phyloP scores from a whole-genome alignment of 768 basidiomycete genomes.

The Coprinopsis marcescibilis region DNA sequence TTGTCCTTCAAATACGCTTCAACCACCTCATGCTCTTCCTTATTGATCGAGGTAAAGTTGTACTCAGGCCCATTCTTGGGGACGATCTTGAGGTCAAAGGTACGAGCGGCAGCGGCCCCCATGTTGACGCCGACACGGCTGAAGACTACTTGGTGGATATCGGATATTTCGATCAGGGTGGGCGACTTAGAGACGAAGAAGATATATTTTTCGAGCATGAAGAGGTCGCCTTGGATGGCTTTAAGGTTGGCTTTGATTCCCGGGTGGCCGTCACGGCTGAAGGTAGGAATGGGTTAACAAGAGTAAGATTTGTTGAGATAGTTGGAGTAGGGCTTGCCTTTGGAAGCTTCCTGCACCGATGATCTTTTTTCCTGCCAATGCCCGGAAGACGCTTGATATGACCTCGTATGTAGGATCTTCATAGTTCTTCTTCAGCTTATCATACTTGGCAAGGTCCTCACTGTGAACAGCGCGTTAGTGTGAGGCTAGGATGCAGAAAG shows the following conservation, averaged over 20 bases:
- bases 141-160: constrained; percentile 88
- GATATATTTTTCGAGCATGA: constrained; percentile 95
- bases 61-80: constrained; percentile 81
- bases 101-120: constrained; percentile 76
- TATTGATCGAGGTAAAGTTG: constrained; percentile 90
- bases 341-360: constrained; percentile 82
- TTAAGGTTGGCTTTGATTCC: constrained; percentile 99
- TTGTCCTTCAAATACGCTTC: constrained; percentile 84
- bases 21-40: constrained; percentile 88
- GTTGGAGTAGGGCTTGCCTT: constrained; percentile 42
- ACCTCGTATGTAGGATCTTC: constrained; percentile 95
- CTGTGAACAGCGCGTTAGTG: constrained; percentile 29
- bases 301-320: too few relatives aligned
- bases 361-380: constrained; percentile 86
- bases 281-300: constrained; percentile 3
- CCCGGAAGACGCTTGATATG: constrained; percentile 89
- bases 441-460: constrained; percentile 72
- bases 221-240: constrained; percentile 93
- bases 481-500: background rate
- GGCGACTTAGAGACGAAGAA: constrained; percentile 98
- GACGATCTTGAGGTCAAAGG: constrained; percentile 90
- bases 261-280: constrained; percentile 80
- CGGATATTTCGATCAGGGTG: constrained; percentile 80
- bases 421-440: constrained; percentile 86
- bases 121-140: constrained; percentile 88